A percentile compares a stretch with the other conserved stretches of the same genome.
Conservation (phyloP, 2,329 filamentous ascomycete genomes). For the Fusarium verrucosum region DNA sequence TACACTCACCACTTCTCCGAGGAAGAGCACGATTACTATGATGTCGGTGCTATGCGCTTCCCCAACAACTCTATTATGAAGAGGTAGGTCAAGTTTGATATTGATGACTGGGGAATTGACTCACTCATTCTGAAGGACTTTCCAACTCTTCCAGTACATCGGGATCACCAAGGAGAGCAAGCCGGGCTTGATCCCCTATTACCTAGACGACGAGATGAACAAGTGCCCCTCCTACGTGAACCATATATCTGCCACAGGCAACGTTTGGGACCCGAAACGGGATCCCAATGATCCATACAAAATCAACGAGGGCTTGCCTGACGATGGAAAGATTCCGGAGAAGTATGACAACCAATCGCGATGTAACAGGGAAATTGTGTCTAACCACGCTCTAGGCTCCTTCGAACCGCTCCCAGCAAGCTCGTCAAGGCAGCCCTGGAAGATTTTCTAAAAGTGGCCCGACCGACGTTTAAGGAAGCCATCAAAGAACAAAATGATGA, state of each 20-base stretch:
- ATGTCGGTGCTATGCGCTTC: conserved; percentile 55
- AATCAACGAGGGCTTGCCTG: conserved; percentile 17
- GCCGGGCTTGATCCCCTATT: conserved; percentile 31
- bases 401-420: no score
- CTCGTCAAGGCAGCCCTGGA: conserved; percentile 7
- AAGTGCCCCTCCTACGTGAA: conserved; percentile 32
- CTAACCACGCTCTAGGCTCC: no score
- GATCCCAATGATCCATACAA: conserved; percentile 22
- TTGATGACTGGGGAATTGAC: rapidly evolving
- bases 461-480: background rate
- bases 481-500: background rate
- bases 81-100: conserved; percentile 1
- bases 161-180: conserved; percentile 25
- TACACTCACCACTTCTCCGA: conserved; percentile 49
- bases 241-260: background rate
- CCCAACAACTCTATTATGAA: conserved; percentile 46
- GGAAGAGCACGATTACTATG: conserved; percentile 39
- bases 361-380: no score
- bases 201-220: background rate
- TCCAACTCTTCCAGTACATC: conserved; percentile 30
- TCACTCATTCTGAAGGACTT: conserved; percentile 11
- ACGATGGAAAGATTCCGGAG: background rate
- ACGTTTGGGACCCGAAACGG: background rate
- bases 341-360: no score
- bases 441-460: background rate